A percentile compares a stretch with the other conserved stretches of the same genome.
Conservation (phyloP, 768 basidiomycete species). For the Erythrobasidium yunnanense region DNA sequence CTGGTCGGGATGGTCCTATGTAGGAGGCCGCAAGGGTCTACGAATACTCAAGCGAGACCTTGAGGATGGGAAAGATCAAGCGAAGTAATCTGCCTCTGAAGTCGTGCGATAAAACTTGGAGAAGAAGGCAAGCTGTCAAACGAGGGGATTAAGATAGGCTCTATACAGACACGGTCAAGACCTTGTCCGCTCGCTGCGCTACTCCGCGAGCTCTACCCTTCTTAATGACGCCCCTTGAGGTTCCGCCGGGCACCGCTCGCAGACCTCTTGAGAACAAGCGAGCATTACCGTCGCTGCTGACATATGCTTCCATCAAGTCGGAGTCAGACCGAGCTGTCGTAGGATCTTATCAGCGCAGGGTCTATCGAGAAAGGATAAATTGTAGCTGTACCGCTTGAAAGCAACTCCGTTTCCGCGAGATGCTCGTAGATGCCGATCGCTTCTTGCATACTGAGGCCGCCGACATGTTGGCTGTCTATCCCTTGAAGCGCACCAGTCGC, state of each 20-base stretch:
- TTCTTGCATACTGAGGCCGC: background rate
- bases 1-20: constrained; percentile 62
- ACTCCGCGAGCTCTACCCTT: constrained; percentile 17
- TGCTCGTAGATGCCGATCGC: constrained; percentile 18
- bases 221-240: constrained; percentile 12
- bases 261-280: constrained; percentile 12
- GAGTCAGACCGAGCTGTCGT: background rate
- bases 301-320: constrained; percentile 3
- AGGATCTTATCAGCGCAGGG: no score
- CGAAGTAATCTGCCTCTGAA: background rate
- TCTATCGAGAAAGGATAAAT: no score
- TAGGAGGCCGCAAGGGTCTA: constrained; percentile 30
- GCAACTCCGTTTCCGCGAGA: background rate
- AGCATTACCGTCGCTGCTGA: constrained; percentile 24
- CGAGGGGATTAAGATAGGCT: background rate
- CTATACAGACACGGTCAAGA: constrained; percentile 7
- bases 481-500: background rate
- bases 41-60: background rate
- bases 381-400: no score
- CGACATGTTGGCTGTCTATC: background rate
- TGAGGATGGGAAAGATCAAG: constrained; percentile 13
- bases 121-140: background rate
- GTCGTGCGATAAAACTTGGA: background rate
- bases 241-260: constrained; percentile 1
- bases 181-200: background rate